A percentile compares a stretch with the other conserved stretches of the same genome.
Evolutionary conservation across 1,139 yeast species (phyloP).

Genomic region (Candida tropicalis): DNA sequence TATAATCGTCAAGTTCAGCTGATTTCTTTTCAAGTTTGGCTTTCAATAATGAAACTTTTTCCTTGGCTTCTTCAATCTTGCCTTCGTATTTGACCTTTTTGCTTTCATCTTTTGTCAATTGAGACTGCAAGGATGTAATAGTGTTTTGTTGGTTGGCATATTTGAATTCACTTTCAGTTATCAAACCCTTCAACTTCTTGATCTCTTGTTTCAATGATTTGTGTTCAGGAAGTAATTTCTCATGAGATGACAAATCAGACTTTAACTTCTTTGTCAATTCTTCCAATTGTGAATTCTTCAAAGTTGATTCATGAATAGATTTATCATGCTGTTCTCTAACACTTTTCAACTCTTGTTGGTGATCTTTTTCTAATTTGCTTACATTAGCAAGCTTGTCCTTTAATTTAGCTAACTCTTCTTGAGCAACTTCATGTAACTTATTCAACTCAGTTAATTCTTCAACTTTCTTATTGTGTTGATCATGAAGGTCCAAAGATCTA

Average conservation of each 20-base stretch:
- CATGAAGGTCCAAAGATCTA: slow-evolving; percentile 17
- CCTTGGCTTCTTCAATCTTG: slow-evolving; percentile 18
- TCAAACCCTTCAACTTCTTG: slow-evolving; percentile 11
- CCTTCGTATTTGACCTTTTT: slow-evolving; percentile 15
- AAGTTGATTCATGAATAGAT: slow-evolving; percentile 4
- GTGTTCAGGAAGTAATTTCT: slow-evolving; percentile 10
- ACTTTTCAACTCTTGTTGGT: slow-evolving; percentile 16
- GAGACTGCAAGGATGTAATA: slow-evolving; percentile 15
- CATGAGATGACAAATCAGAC: slow-evolving; percentile 14
- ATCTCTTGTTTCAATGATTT: slow-evolving; percentile 14
- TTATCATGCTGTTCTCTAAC: slow-evolving; percentile 24
- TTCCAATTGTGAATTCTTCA: slow-evolving; percentile 19
- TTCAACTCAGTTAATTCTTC: slow-evolving; percentile 21
- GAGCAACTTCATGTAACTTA: slow-evolving; percentile 20
- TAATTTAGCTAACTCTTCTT: slow-evolving; percentile 10
- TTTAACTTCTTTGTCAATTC: slow-evolving; percentile 13
- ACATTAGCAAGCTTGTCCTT: slow-evolving; percentile 5
- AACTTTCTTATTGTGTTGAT: slow-evolving; percentile 31
- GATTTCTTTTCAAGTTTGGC: slow-evolving; percentile 14
- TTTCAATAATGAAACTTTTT: slow-evolving; percentile 16
- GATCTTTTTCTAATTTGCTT: slow-evolving; percentile 20
- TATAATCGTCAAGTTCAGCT: slow-evolving; percentile 13
- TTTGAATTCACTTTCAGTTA: slow-evolving; percentile 11
- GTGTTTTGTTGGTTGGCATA: slow-evolving; percentile 13
- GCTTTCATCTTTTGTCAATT: slow-evolving; percentile 17